Evolutionary conservation across 129 eudicot genomes (phyloP).

Genomic region (Centaurea solstitialis): DNA sequence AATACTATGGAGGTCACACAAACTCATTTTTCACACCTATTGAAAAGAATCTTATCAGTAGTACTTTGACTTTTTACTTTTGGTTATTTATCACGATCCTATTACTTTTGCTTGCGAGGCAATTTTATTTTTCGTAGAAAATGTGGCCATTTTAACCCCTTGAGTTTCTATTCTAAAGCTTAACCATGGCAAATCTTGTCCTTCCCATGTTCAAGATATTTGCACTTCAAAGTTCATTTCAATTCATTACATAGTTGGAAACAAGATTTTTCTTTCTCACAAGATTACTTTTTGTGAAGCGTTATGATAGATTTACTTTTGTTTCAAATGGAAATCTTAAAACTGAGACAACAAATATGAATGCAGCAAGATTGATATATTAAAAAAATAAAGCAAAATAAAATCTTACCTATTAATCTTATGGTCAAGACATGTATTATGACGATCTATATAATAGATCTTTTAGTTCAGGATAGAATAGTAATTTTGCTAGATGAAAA

Average conservation of each 20-base stretch:
- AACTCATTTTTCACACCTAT: neutral
- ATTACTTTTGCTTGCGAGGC: conserved; percentile 2
- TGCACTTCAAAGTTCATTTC: neutral
- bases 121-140: neutral
- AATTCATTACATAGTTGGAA: neutral
- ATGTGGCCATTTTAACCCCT: conserved; percentile 1
- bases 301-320: neutral
- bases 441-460: neutral
- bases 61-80: neutral
- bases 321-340: neutral
- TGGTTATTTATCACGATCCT: neutral
- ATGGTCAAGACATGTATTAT: neutral
- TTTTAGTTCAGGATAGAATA: neutral
- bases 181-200: neutral
- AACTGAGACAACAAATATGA: neutral
- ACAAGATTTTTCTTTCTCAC: neutral
- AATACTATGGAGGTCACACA: neutral
- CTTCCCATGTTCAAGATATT: neutral
- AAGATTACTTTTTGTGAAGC: conserved; percentile 5
- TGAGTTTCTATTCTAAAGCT: conserved; percentile 10
- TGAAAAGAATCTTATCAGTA: neutral
- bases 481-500: neutral
- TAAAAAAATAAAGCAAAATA: too few relatives aligned
- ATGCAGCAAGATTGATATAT: conserved; percentile 4
- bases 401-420: neutral